Conservation (phyloP, 169 alveolate genomes). For the Plasmodium chabaudi region DNA sequence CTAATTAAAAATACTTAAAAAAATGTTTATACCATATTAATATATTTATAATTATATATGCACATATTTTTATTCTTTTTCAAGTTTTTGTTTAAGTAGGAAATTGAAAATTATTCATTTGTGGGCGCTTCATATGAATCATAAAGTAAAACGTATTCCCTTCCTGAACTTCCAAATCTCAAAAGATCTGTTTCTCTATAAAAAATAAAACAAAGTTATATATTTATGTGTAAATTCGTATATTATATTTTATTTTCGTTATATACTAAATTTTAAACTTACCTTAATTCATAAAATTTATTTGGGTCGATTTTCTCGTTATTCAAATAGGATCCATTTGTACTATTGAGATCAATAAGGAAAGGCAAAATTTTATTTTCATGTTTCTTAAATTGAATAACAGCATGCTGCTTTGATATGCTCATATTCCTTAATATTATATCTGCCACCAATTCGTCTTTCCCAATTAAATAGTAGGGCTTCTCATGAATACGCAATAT, state of each 20-base stretch:
- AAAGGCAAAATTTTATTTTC: constrained; percentile 90
- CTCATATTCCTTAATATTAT: constrained; percentile 90
- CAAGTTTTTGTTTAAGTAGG: too few species aligned
- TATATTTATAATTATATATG: not conserved
- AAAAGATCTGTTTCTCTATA: constrained; percentile 44
- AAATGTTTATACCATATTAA: not conserved
- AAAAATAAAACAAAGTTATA: not conserved
- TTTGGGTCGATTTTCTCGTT: constrained; percentile 92
- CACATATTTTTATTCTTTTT: not conserved
- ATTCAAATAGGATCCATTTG: constrained; percentile 95
- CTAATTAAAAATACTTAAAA: constrained; percentile 9
- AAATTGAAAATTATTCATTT: not conserved
- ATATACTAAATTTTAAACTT: not conserved
- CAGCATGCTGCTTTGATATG: constrained; percentile 96
- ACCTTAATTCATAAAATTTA: constrained; percentile 93
- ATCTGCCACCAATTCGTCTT: constrained; percentile 93
- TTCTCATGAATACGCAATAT: constrained; percentile 84
- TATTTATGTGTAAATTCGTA: too few species aligned
- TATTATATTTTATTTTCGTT: not conserved
- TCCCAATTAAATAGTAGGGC: constrained; percentile 92
- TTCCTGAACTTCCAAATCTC: constrained; percentile 61
- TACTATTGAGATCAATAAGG: constrained; percentile 96
- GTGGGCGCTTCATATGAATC: constrained; percentile 6
- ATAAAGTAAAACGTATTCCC: constrained; percentile 55
- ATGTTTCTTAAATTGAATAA: constrained; percentile 93